phyloP scores from a whole-genome alignment of 306 rosid genomes.

The Rosa lucieae region DNA sequence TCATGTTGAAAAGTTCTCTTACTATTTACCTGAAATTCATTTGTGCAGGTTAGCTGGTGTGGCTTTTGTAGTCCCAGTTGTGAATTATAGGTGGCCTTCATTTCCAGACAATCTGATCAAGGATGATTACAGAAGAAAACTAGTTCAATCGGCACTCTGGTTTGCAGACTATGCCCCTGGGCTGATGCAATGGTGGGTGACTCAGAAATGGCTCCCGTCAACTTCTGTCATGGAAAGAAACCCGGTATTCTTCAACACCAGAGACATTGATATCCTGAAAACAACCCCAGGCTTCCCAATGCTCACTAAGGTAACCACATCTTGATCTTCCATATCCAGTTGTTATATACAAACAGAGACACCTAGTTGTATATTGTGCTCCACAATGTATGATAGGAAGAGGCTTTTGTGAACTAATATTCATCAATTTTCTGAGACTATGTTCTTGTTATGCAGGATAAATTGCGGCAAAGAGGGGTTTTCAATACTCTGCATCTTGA shows the following conservation, averaged over 20 bases:
- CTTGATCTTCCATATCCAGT: background rate
- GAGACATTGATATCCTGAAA: constrained; percentile 72
- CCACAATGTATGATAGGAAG: background rate
- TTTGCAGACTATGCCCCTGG: constrained; percentile 64
- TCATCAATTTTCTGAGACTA: constrained; percentile 11
- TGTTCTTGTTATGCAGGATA: constrained; percentile 50
- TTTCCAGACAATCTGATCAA: constrained; percentile 59
- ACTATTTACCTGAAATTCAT: constrained; percentile 17
- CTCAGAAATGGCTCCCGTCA: constrained; percentile 92
- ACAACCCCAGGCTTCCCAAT: constrained; percentile 81
- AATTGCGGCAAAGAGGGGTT: constrained; percentile 51
- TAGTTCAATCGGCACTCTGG: constrained; percentile 46
- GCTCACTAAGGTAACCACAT: constrained; percentile 69
- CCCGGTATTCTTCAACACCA: constrained; percentile 67
- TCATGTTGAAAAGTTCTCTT: background rate
- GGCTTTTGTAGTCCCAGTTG: constrained; percentile 74
- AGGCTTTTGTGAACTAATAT: background rate
- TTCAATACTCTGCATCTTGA: constrained; percentile 76
- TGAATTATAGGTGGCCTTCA: constrained; percentile 88
- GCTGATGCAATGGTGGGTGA: constrained; percentile 75
- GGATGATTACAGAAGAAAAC: constrained; percentile 71
- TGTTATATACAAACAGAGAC: background rate
- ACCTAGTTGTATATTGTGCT: background rate
- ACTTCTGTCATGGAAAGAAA: constrained; percentile 75
- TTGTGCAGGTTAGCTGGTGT: constrained; percentile 81